phyloP scores from a whole-genome alignment of 1,284 basidiomycete species.

The Somion occarium region DNA sequence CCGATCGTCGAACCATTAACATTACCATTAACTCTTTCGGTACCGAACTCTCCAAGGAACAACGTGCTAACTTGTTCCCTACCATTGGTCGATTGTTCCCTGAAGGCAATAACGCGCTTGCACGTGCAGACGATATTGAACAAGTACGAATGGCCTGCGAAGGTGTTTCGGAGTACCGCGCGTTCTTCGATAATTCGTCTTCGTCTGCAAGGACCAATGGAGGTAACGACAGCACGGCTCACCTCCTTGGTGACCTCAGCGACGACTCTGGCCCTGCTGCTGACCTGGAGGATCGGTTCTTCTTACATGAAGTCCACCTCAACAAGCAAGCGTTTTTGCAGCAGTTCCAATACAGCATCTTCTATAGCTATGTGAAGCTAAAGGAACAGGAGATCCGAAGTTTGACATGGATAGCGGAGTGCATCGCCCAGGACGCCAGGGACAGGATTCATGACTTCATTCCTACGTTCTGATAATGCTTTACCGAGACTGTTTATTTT shows the following conservation, averaged over 20 bases:
- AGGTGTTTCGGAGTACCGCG: conserved; percentile 82
- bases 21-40: conserved; percentile 99
- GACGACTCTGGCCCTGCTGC: conserved; percentile 49
- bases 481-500: background rate
- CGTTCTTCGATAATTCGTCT: conserved; percentile 78
- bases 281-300: conserved; percentile 93
- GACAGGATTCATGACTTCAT: conserved; percentile 94
- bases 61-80: conserved; percentile 94
- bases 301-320: conserved; percentile 88
- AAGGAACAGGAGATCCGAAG: conserved; percentile 99
- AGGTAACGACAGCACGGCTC: conserved; percentile 31
- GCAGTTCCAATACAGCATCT: conserved; percentile 91
- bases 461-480: conserved; percentile 66
- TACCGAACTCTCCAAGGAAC: conserved; percentile 93
- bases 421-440: conserved; percentile 91
- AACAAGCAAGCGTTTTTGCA: conserved; percentile 94
- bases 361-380: conserved; percentile 93
- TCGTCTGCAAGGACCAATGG: conserved; percentile 22
- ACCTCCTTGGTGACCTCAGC: conserved; percentile 24
- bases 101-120: conserved; percentile 92
- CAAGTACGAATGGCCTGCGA: conserved; percentile 90
- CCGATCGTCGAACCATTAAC: conserved; percentile 94
- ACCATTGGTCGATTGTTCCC: conserved; percentile 92
- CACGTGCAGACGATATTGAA: conserved; percentile 93
- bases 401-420: conserved; percentile 96